These are phyloP conservation scores for Chaetomiaceae sp. DNA, from an alignment of 2,329 filamentous ascomycete species.

Conservation along the genomic window DNA sequence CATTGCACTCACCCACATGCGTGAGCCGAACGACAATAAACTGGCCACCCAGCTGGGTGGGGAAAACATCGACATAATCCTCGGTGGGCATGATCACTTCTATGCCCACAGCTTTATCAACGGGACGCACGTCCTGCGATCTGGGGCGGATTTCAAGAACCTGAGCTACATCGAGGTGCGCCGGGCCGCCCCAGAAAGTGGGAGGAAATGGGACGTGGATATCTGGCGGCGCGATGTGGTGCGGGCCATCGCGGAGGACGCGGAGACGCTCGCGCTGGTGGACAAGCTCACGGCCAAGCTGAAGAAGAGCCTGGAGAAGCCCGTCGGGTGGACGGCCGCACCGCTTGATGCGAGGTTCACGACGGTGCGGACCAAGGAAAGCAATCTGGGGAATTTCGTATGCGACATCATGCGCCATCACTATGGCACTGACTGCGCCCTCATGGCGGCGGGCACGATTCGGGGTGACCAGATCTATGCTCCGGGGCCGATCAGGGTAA, in stretches of 20 bases:
- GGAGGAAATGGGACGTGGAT: constrained; percentile 67
- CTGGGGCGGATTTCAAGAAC: constrained; percentile 88
- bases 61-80: constrained; percentile 69
- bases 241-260: constrained; percentile 61
- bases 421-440: constrained; percentile 72
- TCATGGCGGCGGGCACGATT: constrained; percentile 84
- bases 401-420: constrained; percentile 87
- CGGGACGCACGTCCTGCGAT: constrained; percentile 77
- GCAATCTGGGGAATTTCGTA: constrained; percentile 85
- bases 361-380: constrained; percentile 71
- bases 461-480: constrained; percentile 86
- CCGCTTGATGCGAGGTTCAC: constrained; percentile 83
- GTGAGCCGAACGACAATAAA: constrained; percentile 86
- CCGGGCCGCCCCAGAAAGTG: constrained; percentile 42
- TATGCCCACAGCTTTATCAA: constrained; percentile 76
- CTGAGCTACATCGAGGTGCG: constrained; percentile 81
- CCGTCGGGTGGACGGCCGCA: constrained; percentile 75
- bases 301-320: constrained; percentile 72
- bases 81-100: constrained; percentile 88
- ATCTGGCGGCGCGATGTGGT: constrained; percentile 72
- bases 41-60: constrained; percentile 70
- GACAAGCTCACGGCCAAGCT: constrained; percentile 67
- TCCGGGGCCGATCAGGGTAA: constrained; percentile 69
- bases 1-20: constrained; percentile 77
- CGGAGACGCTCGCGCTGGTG: constrained; percentile 57